phyloP scores from a whole-genome alignment of 2,329 filamentous ascomycete species.

The Nigrograna mackinnonii region DNA sequence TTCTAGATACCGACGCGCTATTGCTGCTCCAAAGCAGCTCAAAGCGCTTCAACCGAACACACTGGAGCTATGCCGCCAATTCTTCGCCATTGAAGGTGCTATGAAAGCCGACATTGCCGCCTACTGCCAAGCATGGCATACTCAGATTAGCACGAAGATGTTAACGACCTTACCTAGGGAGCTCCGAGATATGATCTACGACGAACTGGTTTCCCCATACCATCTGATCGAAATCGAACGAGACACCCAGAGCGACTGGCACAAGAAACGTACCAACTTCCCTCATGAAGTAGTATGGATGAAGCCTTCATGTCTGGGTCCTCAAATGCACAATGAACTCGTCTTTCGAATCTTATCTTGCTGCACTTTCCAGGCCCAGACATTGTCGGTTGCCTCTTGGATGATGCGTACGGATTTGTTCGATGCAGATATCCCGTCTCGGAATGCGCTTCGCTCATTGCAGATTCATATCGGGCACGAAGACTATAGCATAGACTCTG shows the following conservation, averaged over 20 bases:
- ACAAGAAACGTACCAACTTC: background rate
- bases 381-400: background rate
- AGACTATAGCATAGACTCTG: background rate
- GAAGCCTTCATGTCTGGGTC: background rate
- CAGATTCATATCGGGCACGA: background rate
- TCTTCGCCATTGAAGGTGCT: no score
- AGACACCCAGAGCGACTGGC: background rate
- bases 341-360: background rate
- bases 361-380: background rate
- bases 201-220: background rate
- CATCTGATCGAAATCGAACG: background rate
- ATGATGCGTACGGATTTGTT: background rate
- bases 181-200: constrained; percentile 1
- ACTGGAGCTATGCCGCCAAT: no score
- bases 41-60: no score
- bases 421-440: background rate
- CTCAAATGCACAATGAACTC: background rate
- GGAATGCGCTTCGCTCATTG: background rate
- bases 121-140: no score
- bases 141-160: no score
- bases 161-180: background rate
- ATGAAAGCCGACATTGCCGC: no score
- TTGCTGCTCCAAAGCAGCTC: no score
- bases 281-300: background rate
- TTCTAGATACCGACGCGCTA: no score